These are phyloP conservation scores for Penicillium sp. DNA, from an alignment of 2,329 filamentous ascomycete genomes.

Conservation along the genomic window DNA sequence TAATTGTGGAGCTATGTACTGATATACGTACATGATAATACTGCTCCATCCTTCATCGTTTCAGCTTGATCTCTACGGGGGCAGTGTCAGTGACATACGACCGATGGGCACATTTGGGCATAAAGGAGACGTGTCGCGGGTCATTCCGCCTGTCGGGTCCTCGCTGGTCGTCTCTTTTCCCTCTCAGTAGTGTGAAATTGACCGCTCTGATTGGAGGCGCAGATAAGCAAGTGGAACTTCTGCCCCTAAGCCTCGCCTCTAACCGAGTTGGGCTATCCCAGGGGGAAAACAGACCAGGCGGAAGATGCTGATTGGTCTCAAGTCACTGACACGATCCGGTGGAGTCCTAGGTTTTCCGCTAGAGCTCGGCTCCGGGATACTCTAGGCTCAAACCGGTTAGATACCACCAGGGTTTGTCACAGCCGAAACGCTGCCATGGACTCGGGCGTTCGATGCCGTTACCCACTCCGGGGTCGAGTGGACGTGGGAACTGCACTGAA, in stretches of 20 bases:
- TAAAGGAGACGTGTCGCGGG: neutral
- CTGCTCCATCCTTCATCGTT: neutral
- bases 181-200: neutral
- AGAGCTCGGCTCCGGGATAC: slow-evolving; percentile 9
- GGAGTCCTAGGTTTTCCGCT: slow-evolving; percentile 16
- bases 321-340: slow-evolving; percentile 21
- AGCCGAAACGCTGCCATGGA: neutral
- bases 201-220: slow-evolving; percentile 15
- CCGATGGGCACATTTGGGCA: neutral
- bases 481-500: slow-evolving; percentile 9
- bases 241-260: slow-evolving; percentile 14
- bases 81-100: neutral
- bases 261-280: slow-evolving; percentile 13
- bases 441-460: slow-evolving; percentile 5
- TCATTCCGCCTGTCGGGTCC: neutral
- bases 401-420: slow-evolving; percentile 17
- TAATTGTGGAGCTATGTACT: slow-evolving; percentile 13
- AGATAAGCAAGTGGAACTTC: slow-evolving; percentile 29
- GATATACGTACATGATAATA: neutral
- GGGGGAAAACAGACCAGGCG: neutral
- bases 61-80: neutral
- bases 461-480: slow-evolving; percentile 19
- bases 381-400: slow-evolving; percentile 15
- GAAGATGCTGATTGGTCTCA: slow-evolving; percentile 8
- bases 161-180: neutral